These are phyloP conservation scores for Isoetes engelmannii DNA, from an alignment of 83 land plant species.

Conservation along the genomic window DNA sequence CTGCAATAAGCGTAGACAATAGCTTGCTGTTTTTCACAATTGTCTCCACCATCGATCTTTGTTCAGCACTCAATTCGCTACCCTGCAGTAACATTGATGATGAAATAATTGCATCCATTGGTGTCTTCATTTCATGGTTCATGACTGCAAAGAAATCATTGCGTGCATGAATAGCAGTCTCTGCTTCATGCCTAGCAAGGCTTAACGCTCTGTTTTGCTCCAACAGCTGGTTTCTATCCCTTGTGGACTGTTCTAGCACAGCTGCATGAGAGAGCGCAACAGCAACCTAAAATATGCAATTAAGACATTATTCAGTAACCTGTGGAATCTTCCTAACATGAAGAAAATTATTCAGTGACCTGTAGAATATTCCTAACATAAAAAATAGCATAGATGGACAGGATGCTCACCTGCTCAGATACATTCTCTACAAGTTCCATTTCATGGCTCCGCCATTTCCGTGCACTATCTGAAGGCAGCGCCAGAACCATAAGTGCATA, in stretches of 20 bases:
- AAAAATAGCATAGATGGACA: background rate
- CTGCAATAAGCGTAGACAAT: constrained; percentile 79
- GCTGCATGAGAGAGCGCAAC: constrained; percentile 98
- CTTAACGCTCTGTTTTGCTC: constrained; percentile 93
- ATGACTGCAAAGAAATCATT: constrained; percentile 96
- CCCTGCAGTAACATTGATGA: constrained; percentile 72
- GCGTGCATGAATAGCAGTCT: constrained; percentile 84
- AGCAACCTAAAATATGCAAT: constrained; percentile 51
- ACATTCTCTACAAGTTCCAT: constrained; percentile 90
- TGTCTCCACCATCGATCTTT: constrained; percentile 89
- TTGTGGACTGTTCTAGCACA: constrained; percentile 90
- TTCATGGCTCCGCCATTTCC: constrained; percentile 84
- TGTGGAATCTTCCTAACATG: background rate
- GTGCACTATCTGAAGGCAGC: constrained; percentile 52
- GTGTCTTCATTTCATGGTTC: constrained; percentile 98
- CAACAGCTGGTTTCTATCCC: constrained; percentile 75
- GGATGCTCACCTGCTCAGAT: constrained; percentile 68
- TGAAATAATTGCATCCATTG: constrained; percentile 92
- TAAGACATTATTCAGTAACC: background rate
- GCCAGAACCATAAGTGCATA: constrained; percentile 87
- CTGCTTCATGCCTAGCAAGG: constrained; percentile 80
- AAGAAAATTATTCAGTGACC: background rate
- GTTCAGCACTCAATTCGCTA: constrained; percentile 76
- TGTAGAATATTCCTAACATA: background rate
- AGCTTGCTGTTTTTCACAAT: constrained; percentile 81